Conservation (phyloP, 352 stramenopile genomes). For the Pilasporangium apinafurcum region DNA sequence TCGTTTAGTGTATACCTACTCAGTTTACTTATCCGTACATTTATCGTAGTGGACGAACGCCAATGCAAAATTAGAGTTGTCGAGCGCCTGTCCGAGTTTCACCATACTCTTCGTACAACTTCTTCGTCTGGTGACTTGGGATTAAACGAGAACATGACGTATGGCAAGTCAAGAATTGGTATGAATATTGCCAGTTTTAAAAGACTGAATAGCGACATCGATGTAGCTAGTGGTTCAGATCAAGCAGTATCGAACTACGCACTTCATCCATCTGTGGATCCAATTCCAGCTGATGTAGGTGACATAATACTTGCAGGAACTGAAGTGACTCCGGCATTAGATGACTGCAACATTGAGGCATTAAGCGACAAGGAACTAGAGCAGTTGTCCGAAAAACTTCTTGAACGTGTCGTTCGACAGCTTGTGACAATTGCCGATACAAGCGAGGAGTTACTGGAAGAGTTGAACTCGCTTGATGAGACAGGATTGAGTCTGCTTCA, state of each 20-base stretch:
- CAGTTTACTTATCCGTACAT: conserved; percentile 1
- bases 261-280: too few relatives aligned
- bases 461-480: conserved; percentile 86
- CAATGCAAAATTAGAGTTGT: conserved; percentile 88
- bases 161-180: too few relatives aligned
- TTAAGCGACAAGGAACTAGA: conserved; percentile 78
- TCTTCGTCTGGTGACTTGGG: conserved; percentile 9
- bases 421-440: conserved; percentile 75
- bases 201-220: too few relatives aligned
- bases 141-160: too few relatives aligned
- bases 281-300: too few relatives aligned
- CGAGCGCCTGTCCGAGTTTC: conserved; percentile 77
- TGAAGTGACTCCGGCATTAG: too few relatives aligned
- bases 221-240: too few relatives aligned
- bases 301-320: too few relatives aligned
- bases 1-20: background rate
- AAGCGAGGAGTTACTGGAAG: conserved; percentile 74
- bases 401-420: conserved; percentile 80
- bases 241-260: too few relatives aligned
- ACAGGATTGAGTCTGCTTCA: conserved; percentile 82
- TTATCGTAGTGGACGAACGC: conserved; percentile 71
- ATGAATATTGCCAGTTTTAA: too few relatives aligned
- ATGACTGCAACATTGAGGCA: conserved; percentile 70
- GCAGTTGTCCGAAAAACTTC: conserved; percentile 66
- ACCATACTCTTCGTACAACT: conserved; percentile 66